A percentile compares a stretch with the other conserved stretches of the same genome.
phyloP scores from a whole-genome alignment of 352 stramenopile genomes.

The Phytophthora pini region DNA sequence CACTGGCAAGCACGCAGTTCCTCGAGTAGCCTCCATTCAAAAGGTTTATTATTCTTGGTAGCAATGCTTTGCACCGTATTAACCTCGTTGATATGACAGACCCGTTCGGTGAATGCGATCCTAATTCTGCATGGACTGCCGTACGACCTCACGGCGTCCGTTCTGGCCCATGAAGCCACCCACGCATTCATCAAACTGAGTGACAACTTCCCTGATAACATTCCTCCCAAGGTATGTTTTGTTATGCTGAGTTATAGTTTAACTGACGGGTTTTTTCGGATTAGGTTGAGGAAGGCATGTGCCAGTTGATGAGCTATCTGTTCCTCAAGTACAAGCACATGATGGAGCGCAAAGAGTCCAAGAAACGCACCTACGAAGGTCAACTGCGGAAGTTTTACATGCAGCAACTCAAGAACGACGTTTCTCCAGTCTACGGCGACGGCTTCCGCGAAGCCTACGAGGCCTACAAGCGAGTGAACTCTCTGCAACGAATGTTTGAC shows the following conservation, averaged over 20 bases:
- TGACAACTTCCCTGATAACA: constrained; percentile 64
- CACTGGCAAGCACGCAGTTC: constrained; percentile 40
- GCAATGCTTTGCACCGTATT: no score
- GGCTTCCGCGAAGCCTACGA: constrained; percentile 69
- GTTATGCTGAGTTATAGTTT: neutral
- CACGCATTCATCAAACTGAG: constrained; percentile 80
- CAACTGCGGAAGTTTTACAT: constrained; percentile 71
- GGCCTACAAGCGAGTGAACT: constrained; percentile 70
- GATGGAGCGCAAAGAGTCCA: constrained; percentile 43
- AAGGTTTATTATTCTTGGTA: constrained; percentile 36
- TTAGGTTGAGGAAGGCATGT: constrained; percentile 69
- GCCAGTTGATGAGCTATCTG: constrained; percentile 80
- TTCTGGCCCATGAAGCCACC: constrained; percentile 79
- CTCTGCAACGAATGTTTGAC: constrained; percentile 73
- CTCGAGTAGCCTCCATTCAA: constrained; percentile 55
- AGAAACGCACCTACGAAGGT: constrained; percentile 45
- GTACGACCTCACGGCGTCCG: constrained; percentile 75
- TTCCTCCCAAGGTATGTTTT: constrained; percentile 45
- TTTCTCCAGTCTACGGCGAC: constrained; percentile 68
- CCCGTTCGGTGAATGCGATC: constrained; percentile 73
- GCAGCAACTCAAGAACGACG: constrained; percentile 66
- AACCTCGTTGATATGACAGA: constrained; percentile 31
- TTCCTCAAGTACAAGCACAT: constrained; percentile 80
- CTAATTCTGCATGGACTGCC: constrained; percentile 75
- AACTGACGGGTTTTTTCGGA: constrained; percentile 10